These are phyloP conservation scores for Dactylellina cionopaga DNA, from an alignment of 2,329 filamentous ascomycete species.

Conservation along the genomic window DNA sequence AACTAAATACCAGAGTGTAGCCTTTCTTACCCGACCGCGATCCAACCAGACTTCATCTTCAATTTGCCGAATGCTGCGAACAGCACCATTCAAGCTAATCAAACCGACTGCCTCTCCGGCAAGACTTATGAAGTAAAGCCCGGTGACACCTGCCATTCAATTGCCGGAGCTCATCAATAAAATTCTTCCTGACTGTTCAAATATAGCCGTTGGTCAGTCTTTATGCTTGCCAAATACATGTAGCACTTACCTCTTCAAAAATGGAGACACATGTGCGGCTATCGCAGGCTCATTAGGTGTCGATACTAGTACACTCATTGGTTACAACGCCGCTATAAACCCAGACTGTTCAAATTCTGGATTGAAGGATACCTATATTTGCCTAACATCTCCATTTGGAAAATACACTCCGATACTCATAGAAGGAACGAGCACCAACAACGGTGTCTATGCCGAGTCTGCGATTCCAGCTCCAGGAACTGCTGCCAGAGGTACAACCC, in stretches of 20 bases:
- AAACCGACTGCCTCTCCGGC: constrained; percentile 10
- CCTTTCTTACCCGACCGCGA: neutral
- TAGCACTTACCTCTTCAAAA: neutral
- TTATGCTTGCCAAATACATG: constrained; percentile 25
- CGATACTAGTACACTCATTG: neutral
- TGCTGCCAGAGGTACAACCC: constrained; percentile 1
- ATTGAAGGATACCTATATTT: constrained; percentile 16
- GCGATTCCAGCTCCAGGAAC: constrained; percentile 6
- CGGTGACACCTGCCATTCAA: constrained; percentile 22
- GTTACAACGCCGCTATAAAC: constrained; percentile 12
- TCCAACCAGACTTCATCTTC: neutral
- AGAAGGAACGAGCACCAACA: neutral
- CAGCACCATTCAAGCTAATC: neutral
- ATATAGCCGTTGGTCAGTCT: neutral
- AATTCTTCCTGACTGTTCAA: constrained; percentile 16
- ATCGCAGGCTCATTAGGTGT: constrained; percentile 2
- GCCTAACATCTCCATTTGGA: neutral
- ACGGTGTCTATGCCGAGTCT: constrained; percentile 5
- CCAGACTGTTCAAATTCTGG: constrained; percentile 13
- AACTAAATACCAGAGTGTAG: neutral
- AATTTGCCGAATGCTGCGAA: neutral
- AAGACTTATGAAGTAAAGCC: neutral
- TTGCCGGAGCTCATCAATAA: constrained; percentile 19
- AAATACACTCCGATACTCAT: constrained; percentile 3
- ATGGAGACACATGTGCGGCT: constrained; percentile 6